Evolutionary conservation across 2,329 filamentous ascomycete species (phyloP).

Genomic region (Diaporthe caulivora): DNA sequence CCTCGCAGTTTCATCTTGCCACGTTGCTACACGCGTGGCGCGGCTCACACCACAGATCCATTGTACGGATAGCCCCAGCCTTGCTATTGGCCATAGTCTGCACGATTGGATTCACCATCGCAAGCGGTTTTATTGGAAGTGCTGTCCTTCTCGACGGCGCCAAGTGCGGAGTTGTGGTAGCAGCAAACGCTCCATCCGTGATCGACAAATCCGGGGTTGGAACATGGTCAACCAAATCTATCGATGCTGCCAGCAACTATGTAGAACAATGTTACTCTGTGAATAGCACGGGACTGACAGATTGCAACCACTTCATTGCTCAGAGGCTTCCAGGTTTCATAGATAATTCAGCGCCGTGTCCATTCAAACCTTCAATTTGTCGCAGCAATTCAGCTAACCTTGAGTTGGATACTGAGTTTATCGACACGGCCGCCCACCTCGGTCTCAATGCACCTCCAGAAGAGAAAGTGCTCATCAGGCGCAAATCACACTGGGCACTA

Average conservation of each 20-base stretch:
- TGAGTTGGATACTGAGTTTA: conserved; percentile 38
- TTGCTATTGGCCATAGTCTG: conserved; percentile 6
- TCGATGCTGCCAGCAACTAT: conserved; percentile 34
- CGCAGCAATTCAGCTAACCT: conserved; percentile 18
- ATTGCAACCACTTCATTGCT: conserved; percentile 18
- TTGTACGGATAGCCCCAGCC: not conserved
- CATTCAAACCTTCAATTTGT: conserved; percentile 41
- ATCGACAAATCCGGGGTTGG: not conserved
- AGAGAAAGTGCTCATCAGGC: conserved; percentile 38
- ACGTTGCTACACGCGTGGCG: conserved; percentile 18
- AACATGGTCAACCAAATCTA: not conserved
- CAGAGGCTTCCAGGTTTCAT: not conserved
- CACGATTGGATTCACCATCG: conserved; percentile 20
- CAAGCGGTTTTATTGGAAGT: conserved; percentile 21
- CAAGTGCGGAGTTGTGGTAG: not conserved
- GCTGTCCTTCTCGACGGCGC: conserved; percentile 36
- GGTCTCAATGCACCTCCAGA: conserved; percentile 42
- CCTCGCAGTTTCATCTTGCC: not conserved
- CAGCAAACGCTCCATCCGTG: not conserved
- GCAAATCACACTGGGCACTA: conserved; percentile 29
- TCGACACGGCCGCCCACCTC: conserved; percentile 41
- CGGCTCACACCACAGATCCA: not conserved
- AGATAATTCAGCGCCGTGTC: conserved; percentile 39
- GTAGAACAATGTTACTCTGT: conserved; percentile 42
- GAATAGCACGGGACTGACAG: conserved; percentile 18